Conservation (phyloP, 495 filamentous ascomycete genomes). For the Trichocladium antarcticum region DNA sequence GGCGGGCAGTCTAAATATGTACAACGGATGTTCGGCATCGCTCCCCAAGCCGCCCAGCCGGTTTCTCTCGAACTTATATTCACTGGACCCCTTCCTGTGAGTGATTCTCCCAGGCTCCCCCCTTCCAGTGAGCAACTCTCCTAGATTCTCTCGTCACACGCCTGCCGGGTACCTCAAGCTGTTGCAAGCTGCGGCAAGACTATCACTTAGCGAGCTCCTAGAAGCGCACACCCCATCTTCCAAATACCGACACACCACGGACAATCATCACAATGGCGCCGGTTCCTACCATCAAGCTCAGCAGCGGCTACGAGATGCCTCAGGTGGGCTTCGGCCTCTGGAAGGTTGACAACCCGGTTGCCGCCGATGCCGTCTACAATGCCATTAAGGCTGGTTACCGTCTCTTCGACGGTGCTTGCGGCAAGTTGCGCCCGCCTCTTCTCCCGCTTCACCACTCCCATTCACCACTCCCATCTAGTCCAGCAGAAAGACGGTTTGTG, state of each 20-base stretch:
- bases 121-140: too few species aligned
- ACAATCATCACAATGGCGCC: constrained; percentile 24
- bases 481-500: not conserved
- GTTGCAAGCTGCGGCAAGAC: not conserved
- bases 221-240: not conserved
- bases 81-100: not conserved
- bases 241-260: not conserved
- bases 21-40: constrained; percentile 12
- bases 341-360: constrained; percentile 74
- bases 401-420: constrained; percentile 76
- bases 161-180: too few species aligned
- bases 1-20: constrained; percentile 24
- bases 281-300: constrained; percentile 57
- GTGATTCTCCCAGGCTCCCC: constrained; percentile 7
- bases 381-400: constrained; percentile 85
- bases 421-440: constrained; percentile 32
- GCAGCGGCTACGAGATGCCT: constrained; percentile 74
- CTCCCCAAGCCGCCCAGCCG: constrained; percentile 1
- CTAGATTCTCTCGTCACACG: too few species aligned
- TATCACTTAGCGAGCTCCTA: not conserved
- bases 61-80: constrained; percentile 8
- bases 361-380: constrained; percentile 72
- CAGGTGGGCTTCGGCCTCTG: constrained; percentile 74
- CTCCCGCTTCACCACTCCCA: not conserved
- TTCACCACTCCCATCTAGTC: not conserved